Percentiles rank a stretch among this genome's conserved stretches.
Conservation (phyloP, 805 yeast genomes). For the Kodamaea nitidulidarum region DNA sequence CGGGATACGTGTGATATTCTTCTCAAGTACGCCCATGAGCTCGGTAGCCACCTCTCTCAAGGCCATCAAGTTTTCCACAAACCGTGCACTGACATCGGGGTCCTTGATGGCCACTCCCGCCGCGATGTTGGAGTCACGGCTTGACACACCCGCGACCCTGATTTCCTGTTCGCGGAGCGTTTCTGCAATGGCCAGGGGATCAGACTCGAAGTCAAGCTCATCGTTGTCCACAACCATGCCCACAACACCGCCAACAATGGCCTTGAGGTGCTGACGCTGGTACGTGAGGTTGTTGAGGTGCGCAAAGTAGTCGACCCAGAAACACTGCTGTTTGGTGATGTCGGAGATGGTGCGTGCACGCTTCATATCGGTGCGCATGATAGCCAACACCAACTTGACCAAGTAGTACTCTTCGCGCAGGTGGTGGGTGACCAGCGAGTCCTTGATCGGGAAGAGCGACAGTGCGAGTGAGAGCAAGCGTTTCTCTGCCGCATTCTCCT, state of each 20-base stretch:
- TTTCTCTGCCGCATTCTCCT: slow-evolving; percentile 12
- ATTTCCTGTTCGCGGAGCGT: slow-evolving; percentile 36
- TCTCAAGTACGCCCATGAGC: slow-evolving; percentile 50
- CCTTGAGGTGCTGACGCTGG: slow-evolving; percentile 45
- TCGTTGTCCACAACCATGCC: slow-evolving; percentile 41
- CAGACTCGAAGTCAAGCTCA: slow-evolving; percentile 68
- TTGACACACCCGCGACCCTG: slow-evolving; percentile 32
- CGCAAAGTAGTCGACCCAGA: slow-evolving; percentile 45
- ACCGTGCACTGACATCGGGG: slow-evolving; percentile 62
- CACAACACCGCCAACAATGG: slow-evolving; percentile 37
- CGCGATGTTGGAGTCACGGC: slow-evolving; percentile 31
- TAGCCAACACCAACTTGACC: slow-evolving; percentile 50
- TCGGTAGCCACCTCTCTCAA: slow-evolving; percentile 69
- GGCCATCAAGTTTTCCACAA: slow-evolving; percentile 68
- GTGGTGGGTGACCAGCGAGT: slow-evolving; percentile 28
- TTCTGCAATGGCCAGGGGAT: slow-evolving; percentile 60
- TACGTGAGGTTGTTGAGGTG: slow-evolving; percentile 45
- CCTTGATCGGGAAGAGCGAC: slow-evolving; percentile 30
- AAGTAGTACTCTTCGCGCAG: slow-evolving; percentile 70
- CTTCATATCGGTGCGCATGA: slow-evolving; percentile 41
- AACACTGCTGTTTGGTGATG: slow-evolving; percentile 31
- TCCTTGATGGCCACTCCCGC: slow-evolving; percentile 77
- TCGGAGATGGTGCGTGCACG: slow-evolving; percentile 29
- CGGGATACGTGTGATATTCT: slow-evolving; percentile 36
- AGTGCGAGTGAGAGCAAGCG: slow-evolving; percentile 22